phyloP scores from a whole-genome alignment of 345 rosid species.

The Ceriops zippeliana region DNA sequence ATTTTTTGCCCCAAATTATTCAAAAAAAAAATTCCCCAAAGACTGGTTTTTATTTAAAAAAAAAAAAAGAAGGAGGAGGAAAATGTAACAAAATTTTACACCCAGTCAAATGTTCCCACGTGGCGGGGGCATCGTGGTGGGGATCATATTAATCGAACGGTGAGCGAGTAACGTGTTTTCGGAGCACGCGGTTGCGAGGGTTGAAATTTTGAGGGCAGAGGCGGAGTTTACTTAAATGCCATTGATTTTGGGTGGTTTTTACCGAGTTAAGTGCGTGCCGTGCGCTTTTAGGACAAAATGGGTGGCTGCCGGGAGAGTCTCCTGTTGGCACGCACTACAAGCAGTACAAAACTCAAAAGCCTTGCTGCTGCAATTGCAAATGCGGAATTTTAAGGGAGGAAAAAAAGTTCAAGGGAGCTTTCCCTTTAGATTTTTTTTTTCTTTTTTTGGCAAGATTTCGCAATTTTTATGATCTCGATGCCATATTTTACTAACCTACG shows the following conservation, averaged over 20 bases:
- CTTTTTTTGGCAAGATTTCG: neutral
- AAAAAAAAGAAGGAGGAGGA: too few relatives aligned
- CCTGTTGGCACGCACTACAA: neutral
- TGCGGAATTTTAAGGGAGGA: neutral
- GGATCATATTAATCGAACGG: constrained; percentile 16
- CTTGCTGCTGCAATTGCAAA: too few relatives aligned
- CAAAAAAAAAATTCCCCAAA: constrained; percentile 1
- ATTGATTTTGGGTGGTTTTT: neutral
- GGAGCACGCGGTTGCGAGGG: constrained; percentile 3
- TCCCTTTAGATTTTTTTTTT: too few relatives aligned
- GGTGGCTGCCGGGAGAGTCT: neutral
- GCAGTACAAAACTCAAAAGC: too few relatives aligned
- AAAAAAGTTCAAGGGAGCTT: neutral
- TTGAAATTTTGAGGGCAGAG: neutral
- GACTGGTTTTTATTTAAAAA: neutral
- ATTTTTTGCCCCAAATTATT: neutral
- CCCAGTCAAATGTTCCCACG: constrained; percentile 5
- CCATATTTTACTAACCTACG: too few relatives aligned
- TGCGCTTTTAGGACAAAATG: neutral
- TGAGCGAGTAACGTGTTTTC: neutral
- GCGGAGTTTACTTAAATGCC: neutral
- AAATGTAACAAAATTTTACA: neutral
- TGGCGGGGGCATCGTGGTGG: neutral
- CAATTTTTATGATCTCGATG: too few relatives aligned
- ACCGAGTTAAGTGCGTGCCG: neutral